Conservation (phyloP, 768 basidiomycete genomes). For the Candolleomyces efflorescens region DNA sequence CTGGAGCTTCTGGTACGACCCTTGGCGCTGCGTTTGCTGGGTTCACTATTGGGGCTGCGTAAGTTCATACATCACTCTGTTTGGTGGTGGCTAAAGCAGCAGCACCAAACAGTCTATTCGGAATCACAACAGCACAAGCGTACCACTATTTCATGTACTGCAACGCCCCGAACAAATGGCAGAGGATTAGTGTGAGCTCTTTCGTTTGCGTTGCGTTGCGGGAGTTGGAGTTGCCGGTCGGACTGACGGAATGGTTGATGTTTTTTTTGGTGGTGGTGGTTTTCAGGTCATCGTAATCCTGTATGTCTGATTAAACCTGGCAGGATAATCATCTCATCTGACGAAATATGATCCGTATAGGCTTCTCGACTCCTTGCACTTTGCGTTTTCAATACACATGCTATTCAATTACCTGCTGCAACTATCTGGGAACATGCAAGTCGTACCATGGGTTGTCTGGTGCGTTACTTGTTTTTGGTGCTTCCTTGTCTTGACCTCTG, state of each 20-base stretch:
- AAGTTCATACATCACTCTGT: constrained; percentile 5
- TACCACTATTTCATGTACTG: constrained; percentile 24
- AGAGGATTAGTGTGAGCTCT: constrained; percentile 20
- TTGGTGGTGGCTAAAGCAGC: background rate
- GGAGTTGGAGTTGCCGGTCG: background rate
- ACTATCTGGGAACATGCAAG: constrained; percentile 14
- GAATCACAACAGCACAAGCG: constrained; percentile 25
- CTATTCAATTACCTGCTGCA: constrained; percentile 21
- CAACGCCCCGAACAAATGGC: constrained; percentile 12
- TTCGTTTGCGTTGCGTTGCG: background rate
- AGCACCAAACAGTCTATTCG: constrained; percentile 19
- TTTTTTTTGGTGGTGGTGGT: too few species aligned
- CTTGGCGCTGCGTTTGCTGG: constrained; percentile 26
- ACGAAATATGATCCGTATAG: constrained; percentile 9
- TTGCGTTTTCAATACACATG: constrained; percentile 23
- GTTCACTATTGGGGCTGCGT: constrained; percentile 26
- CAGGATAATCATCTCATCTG: background rate
- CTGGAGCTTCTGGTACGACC: constrained; percentile 8
- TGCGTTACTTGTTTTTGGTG: constrained; percentile 8
- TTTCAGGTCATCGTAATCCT: constrained; percentile 18
- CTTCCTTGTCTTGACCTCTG: background rate
- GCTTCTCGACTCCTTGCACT: constrained; percentile 22
- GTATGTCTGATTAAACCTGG: constrained; percentile 8
- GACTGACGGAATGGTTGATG: background rate
- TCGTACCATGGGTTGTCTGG: constrained; percentile 18